Evolutionary conservation across 2,329 filamentous ascomycete genomes (phyloP).

Genomic region (Diaporthe sp.): DNA sequence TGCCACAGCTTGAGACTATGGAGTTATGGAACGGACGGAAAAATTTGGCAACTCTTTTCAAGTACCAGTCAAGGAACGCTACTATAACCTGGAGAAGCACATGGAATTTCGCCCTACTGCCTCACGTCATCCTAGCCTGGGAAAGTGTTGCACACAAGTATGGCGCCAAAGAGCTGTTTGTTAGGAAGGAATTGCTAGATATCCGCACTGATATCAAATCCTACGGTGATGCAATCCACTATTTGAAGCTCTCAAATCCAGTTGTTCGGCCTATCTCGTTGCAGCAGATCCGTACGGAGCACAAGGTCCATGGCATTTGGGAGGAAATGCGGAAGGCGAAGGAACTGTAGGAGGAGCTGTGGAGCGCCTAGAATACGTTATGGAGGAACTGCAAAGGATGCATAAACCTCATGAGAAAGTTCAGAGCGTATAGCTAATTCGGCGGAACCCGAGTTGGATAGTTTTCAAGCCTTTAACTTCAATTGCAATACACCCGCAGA

Average conservation of each 20-base stretch:
- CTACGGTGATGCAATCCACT: neutral
- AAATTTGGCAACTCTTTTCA: conserved; percentile 50
- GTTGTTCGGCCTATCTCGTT: conserved; percentile 4
- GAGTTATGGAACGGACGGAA: conserved; percentile 53
- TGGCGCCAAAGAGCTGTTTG: conserved; percentile 41
- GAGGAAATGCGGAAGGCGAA: neutral
- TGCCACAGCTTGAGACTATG: conserved; percentile 51
- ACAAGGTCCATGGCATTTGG: neutral
- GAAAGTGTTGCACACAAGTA: conserved; percentile 46
- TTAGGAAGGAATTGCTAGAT: conserved; percentile 43
- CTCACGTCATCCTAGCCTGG: conserved; percentile 47
- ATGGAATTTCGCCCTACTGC: conserved; percentile 47
- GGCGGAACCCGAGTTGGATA: neutral
- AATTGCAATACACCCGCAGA: neutral
- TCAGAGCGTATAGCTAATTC: neutral
- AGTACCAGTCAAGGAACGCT: conserved; percentile 46
- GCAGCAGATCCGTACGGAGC: neutral
- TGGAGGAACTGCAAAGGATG: neutral
- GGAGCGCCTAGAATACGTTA: neutral
- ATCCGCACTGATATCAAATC: neutral
- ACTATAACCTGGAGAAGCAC: conserved; percentile 49
- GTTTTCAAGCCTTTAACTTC: neutral
- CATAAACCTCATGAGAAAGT: neutral
- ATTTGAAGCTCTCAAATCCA: neutral
- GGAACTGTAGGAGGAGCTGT: neutral